Evolutionary conservation across 345 rosid species (phyloP).

Genomic region (Melaleuca quinquenervia): DNA sequence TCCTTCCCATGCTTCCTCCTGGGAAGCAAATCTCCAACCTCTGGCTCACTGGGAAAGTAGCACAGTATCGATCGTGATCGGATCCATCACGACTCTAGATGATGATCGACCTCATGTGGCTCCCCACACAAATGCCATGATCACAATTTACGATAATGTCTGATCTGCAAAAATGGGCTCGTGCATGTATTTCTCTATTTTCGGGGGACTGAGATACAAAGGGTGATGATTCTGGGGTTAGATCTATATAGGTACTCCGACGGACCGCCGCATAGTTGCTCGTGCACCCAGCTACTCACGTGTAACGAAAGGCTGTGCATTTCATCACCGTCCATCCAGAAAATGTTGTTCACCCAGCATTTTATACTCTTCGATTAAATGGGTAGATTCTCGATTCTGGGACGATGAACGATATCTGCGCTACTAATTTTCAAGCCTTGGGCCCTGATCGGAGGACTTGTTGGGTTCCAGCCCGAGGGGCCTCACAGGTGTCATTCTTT

Average conservation of each 20-base stretch:
- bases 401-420: not conserved
- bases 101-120: not conserved
- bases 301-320: not conserved
- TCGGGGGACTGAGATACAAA: too few relatives aligned
- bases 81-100: not conserved
- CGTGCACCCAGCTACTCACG: too few relatives aligned
- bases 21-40: constrained; percentile 13
- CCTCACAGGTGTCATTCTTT: not conserved
- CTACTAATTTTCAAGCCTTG: not conserved
- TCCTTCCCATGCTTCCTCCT: constrained; percentile 38
- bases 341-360: not conserved
- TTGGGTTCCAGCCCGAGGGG: not conserved
- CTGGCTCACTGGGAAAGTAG: not conserved
- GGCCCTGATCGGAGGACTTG: not conserved
- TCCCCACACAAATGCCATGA: not conserved
- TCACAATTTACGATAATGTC: not conserved
- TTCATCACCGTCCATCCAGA: not conserved
- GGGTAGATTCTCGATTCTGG: not conserved
- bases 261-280: not conserved
- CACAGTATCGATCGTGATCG: not conserved
- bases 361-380: not conserved
- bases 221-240: not conserved
- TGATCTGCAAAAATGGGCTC: too few relatives aligned
- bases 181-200: too few relatives aligned
- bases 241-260: not conserved